A percentile compares a stretch with the other conserved stretches of the same genome.
Evolutionary conservation across 78 protist species (phyloP).

Genomic region (slime mould (Dictyostelium discoideum)): dicty_2.7 NC_007089.4:1155001-1155500

Average conservation of each 20-base stretch:
- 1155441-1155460: not conserved
- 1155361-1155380: not conserved
- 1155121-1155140: constrained; percentile 41
- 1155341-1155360: not conserved
- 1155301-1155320: not conserved
- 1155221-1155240: constrained; percentile 25
- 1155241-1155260: not conserved
- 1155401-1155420: not conserved
- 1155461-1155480: not conserved
- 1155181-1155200: constrained; percentile 41
- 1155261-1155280: constrained; percentile 31
- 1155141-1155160: constrained; percentile 80
- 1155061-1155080: too few species aligned
- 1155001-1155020: too few species aligned
- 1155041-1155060: too few species aligned
- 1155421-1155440: not conserved
- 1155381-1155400: not conserved
- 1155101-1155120: constrained; percentile 54
- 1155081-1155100: too few species aligned
- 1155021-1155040: too few species aligned
- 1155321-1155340: constrained; percentile 22
- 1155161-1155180: constrained; percentile 30
- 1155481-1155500: not conserved
- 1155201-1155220: constrained; percentile 3
- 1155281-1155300: not conserved